Percentiles rank a stretch among this genome's conserved stretches.
These are phyloP conservation scores for Tolypocladium nubicola DNA, from an alignment of 2,329 filamentous ascomycete species.

Conservation along the genomic window DNA sequence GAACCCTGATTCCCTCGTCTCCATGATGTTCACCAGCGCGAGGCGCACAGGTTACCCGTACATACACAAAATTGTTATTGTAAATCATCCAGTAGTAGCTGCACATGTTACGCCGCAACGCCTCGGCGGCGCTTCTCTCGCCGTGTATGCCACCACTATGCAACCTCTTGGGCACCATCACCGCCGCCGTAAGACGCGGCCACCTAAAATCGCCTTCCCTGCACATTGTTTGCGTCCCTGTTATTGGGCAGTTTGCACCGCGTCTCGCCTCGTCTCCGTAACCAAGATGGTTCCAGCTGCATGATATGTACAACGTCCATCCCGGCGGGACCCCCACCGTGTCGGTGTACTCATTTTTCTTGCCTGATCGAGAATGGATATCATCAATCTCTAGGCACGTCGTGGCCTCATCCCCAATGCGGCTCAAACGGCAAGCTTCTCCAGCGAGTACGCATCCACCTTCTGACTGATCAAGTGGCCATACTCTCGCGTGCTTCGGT, in stretches of 20 bases:
- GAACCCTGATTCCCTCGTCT: not conserved
- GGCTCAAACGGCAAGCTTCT: slow-evolving; percentile 58
- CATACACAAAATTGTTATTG: not conserved
- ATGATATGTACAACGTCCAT: not conserved
- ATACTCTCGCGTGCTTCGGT: slow-evolving; percentile 61
- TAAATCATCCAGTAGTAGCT: not conserved
- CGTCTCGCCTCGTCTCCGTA: not conserved
- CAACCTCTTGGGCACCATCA: not conserved
- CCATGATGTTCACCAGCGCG: not conserved
- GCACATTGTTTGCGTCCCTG: not conserved
- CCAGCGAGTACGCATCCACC: slow-evolving; percentile 73
- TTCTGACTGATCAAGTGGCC: slow-evolving; percentile 69
- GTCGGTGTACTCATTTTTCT: not conserved
- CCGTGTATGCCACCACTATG: not conserved
- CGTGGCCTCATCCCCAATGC: not conserved
- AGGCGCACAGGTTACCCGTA: not conserved
- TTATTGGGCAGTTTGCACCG: not conserved
- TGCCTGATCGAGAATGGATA: not conserved
- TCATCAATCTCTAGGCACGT: not conserved
- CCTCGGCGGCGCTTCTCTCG: not conserved
- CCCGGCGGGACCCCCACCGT: not conserved
- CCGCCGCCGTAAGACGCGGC: not conserved
- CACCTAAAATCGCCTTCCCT: not conserved
- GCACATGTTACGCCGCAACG: not conserved
- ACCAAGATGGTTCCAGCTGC: not conserved